Conservation (phyloP, 116 monocot species). For the Posidonia oceanica region DNA sequence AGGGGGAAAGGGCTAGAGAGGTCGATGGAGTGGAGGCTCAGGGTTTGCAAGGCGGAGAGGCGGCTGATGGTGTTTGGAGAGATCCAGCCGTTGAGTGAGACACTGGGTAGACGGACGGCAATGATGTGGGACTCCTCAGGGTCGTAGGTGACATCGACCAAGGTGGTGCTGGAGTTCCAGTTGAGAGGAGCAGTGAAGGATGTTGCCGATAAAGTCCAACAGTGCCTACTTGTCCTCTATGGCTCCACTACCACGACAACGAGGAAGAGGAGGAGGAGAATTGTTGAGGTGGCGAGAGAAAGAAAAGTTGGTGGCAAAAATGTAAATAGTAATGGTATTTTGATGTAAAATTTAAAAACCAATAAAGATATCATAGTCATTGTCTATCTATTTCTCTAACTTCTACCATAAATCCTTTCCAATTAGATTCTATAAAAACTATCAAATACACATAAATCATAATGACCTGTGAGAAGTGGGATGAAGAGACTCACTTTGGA, state of each 20-base stretch:
- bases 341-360: no score
- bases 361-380: no score
- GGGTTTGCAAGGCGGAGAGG: constrained; percentile 32
- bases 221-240: constrained; percentile 23
- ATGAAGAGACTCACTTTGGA: no score
- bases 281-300: not conserved
- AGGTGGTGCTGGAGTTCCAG: constrained; percentile 16
- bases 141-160: constrained; percentile 34
- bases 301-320: no score
- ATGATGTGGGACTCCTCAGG: constrained; percentile 18
- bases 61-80: constrained; percentile 31
- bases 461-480: no score
- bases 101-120: constrained; percentile 33
- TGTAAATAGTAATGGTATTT: no score
- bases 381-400: no score
- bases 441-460: no score
- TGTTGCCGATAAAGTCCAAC: constrained; percentile 16
- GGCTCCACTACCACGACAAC: constrained; percentile 1
- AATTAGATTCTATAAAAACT: no score
- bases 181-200: constrained; percentile 17
- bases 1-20: constrained; percentile 26
- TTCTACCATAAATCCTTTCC: no score
- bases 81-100: constrained; percentile 31
- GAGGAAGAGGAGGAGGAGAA: not conserved
- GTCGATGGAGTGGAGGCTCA: constrained; percentile 39